phyloP scores from a whole-genome alignment of 2,329 filamentous ascomycete species.

The Podosphaera leucotricha region DNA sequence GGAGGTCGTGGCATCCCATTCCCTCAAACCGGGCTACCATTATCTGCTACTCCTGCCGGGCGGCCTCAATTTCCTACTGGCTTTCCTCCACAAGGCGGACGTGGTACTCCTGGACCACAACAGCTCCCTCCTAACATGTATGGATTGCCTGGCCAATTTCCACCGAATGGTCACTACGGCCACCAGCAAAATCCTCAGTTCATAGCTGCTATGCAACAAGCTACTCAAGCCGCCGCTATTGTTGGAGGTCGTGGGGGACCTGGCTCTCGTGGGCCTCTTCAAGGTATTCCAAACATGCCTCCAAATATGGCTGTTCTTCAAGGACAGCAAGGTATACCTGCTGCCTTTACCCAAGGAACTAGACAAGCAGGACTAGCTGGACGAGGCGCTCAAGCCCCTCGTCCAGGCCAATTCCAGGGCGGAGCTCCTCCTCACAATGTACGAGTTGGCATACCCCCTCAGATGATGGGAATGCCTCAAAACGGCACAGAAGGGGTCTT shows the following conservation, averaged over 20 bases:
- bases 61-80: slow-evolving; percentile 68
- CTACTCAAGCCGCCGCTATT: slow-evolving; percentile 29
- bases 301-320: slow-evolving; percentile 39
- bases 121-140: slow-evolving; percentile 78
- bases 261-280: slow-evolving; percentile 35
- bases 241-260: slow-evolving; percentile 19
- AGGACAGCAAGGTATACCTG: slow-evolving; percentile 28
- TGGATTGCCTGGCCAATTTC: slow-evolving; percentile 56
- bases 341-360: slow-evolving; percentile 24
- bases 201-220: slow-evolving; percentile 64
- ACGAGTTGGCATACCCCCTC: slow-evolving; percentile 16
- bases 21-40: slow-evolving; percentile 34
- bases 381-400: slow-evolving; percentile 16
- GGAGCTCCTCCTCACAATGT: slow-evolving; percentile 17
- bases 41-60: slow-evolving; percentile 52
- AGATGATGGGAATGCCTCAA: slow-evolving; percentile 12
- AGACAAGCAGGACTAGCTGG: slow-evolving; percentile 21
- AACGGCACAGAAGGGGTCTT: slow-evolving; percentile 20
- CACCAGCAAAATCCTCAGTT: slow-evolving; percentile 61
- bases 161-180: slow-evolving; percentile 51
- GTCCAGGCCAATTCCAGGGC: slow-evolving; percentile 16
- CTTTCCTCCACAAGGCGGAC: slow-evolving; percentile 64
- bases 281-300: slow-evolving; percentile 46
- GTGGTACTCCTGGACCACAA: slow-evolving; percentile 60
- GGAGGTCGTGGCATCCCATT: slow-evolving; percentile 40